Evolutionary conservation across 768 basidiomycete species (phyloP).

Genomic region (Pleurotus djamor): DNA sequence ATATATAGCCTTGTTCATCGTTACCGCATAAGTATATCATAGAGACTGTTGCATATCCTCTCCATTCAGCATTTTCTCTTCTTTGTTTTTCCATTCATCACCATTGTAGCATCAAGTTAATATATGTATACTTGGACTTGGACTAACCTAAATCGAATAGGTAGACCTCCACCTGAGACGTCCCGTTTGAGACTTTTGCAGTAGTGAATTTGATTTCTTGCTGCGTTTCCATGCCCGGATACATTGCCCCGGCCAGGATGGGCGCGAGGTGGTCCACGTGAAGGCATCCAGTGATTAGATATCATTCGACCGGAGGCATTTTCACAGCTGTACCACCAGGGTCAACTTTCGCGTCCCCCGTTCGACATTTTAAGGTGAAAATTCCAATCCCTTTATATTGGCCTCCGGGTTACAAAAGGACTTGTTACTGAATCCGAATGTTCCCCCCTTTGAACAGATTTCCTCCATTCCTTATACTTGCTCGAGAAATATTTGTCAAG

Average conservation of each 20-base stretch:
- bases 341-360: conserved; percentile 2
- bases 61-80: not conserved
- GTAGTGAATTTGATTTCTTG: not conserved
- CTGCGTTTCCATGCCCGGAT: conserved; percentile 6
- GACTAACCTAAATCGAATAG: too few relatives aligned
- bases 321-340: conserved; percentile 1
- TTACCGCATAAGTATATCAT: conserved; percentile 1
- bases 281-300: conserved; percentile 3
- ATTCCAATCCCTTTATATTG: not conserved
- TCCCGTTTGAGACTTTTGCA: not conserved
- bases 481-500: not conserved
- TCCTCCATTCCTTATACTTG: not conserved
- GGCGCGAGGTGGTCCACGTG: not conserved
- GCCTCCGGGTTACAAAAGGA: not conserved
- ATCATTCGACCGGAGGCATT: not conserved
- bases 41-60: conserved; percentile 5
- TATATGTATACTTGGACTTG: too few relatives aligned
- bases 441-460: not conserved
- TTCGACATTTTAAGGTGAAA: not conserved
- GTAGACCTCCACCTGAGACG: not conserved
- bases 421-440: not conserved
- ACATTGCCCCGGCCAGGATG: not conserved
- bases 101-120: not conserved
- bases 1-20: not conserved
- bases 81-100: not conserved